These are phyloP conservation scores for Pterulicium gracile DNA, from an alignment of 1,284 basidiomycete genomes.

Conservation along the genomic window DNA sequence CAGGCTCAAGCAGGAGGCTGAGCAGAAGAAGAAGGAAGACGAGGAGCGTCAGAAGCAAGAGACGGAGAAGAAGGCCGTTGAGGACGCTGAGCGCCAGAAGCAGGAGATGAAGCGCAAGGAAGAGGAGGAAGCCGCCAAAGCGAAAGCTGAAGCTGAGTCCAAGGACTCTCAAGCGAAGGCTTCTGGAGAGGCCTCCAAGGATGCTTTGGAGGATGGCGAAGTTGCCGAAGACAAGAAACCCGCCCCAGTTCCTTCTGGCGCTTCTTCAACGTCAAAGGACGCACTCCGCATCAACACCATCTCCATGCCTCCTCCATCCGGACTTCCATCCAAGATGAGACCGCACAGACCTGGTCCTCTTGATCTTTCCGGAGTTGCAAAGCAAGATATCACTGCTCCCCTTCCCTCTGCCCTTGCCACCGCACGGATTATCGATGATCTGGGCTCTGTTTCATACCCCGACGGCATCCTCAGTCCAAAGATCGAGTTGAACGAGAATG, in stretches of 20 bases:
- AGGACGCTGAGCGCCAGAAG: slow-evolving; percentile 19
- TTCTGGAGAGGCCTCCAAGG: background rate
- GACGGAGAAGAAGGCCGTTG: slow-evolving; percentile 21
- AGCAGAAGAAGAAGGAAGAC: slow-evolving; percentile 21
- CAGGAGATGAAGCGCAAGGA: slow-evolving; percentile 25
- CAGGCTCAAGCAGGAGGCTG: slow-evolving; percentile 17
- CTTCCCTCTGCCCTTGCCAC: slow-evolving; percentile 61
- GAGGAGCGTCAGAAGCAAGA: slow-evolving; percentile 19
- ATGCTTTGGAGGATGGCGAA: slow-evolving; percentile 24
- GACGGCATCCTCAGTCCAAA: slow-evolving; percentile 77
- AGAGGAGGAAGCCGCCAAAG: slow-evolving; percentile 15
- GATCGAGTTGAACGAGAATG: slow-evolving; percentile 77
- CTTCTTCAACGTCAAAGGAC: background rate
- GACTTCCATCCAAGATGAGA: slow-evolving; percentile 32
- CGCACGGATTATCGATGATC: slow-evolving; percentile 77
- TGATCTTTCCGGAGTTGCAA: slow-evolving; percentile 44
- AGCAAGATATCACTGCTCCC: slow-evolving; percentile 29
- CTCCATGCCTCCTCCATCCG: slow-evolving; percentile 21
- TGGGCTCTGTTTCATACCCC: slow-evolving; percentile 76
- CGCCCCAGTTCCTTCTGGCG: slow-evolving; percentile 12
- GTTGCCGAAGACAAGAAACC: slow-evolving; percentile 27
- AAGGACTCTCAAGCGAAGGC: slow-evolving; percentile 16
- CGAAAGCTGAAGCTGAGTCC: slow-evolving; percentile 20
- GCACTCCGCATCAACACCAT: slow-evolving; percentile 51
- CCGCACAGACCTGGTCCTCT: slow-evolving; percentile 46